Base-by-base conservation (phyloP, 352 stramenopile genomes). In the Nothophytophthora sp. region DNA sequence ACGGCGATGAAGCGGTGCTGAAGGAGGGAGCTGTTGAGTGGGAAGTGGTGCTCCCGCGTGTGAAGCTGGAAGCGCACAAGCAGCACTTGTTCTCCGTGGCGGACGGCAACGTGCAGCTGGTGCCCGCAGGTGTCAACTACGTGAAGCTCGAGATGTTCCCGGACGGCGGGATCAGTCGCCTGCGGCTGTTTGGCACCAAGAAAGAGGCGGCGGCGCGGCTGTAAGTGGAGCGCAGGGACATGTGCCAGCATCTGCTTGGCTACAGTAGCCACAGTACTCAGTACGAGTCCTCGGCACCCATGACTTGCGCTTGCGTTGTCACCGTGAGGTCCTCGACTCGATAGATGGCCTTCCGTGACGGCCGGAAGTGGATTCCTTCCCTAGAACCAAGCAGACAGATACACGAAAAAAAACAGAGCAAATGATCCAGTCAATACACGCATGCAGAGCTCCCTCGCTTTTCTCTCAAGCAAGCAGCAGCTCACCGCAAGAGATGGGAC, bases 91-190 rank as follows among this genome's bases (percentile, higher is more conserved):
- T 98, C 58, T 80, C 70, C 0, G 71, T 88, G 18, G 60, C 55
- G 7, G 58, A 74, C 10, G 67, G 69, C 18, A 78, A 68, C 5
- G 70, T 97, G n/a, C 57, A 70, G 2, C 72, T 90, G 32, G 56
- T 84, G 29, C 51, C 60, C 1, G 60, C 70, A 24, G 65, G 73
- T 15, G 70, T 98, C n/a, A 97, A 95, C 42, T 96, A 98, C 61
- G 56, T 98, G 20, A 90, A 88, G 55, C 73, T 98, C 1, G 91
- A 86, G 45, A 98, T 98, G 61, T 98, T 94, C 61, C 93, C 92
- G 0, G 93, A 98, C 70, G 96, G 95, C 13, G 94, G 94, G 19
- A 86, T 98, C 18, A 97, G 86, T 46, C 81, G 94, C 19, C 73
- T 98, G 8, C 76, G 92, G 8, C 60, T 97, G 16, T 86, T 93